Conservation (phyloP, 805 yeast genomes). For the Saturnispora quitensis region DNA sequence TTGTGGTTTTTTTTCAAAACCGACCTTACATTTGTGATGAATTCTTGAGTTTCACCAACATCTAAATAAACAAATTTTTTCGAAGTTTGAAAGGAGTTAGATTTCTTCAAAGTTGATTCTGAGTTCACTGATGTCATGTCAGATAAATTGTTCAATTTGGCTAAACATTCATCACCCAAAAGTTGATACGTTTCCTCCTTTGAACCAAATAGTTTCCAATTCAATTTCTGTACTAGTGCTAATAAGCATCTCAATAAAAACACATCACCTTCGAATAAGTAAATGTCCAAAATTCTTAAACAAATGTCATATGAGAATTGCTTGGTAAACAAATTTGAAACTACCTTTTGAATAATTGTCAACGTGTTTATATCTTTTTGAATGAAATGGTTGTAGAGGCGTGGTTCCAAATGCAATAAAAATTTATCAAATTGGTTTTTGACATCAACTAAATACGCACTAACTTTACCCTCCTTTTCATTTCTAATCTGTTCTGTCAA, state of each 20-base stretch:
- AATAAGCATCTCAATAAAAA: slow-evolving; percentile 43
- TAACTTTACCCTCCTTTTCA: not conserved
- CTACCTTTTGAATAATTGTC: slow-evolving; percentile 35
- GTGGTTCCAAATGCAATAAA: slow-evolving; percentile 35
- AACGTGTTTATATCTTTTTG: slow-evolving; percentile 32
- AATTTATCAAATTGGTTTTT: slow-evolving; percentile 39
- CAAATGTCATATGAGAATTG: slow-evolving; percentile 38
- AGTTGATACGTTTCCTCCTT: slow-evolving; percentile 36
- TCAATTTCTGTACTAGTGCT: slow-evolving; percentile 41
- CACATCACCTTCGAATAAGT: slow-evolving; percentile 52
- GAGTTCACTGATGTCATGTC: slow-evolving; percentile 3
- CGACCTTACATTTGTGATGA: slow-evolving; percentile 34
- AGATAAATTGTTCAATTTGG: slow-evolving; percentile 17
- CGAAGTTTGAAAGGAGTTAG: not conserved
- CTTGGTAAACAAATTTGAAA: slow-evolving; percentile 38
- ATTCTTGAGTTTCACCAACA: slow-evolving; percentile 43
- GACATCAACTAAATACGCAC: slow-evolving; percentile 28
- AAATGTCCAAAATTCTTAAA: slow-evolving; percentile 46
- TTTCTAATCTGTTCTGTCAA: slow-evolving; percentile 12
- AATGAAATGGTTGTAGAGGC: slow-evolving; percentile 42
- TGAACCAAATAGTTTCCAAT: slow-evolving; percentile 44
- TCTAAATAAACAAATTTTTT: slow-evolving; percentile 30
- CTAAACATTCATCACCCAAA: slow-evolving; percentile 30
- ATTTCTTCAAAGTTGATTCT: not conserved
- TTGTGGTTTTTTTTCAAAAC: slow-evolving; percentile 24